These are phyloP conservation scores for Pugionium dolabratum DNA, from an alignment of 345 rosid species.

Conservation along the genomic window DNA sequence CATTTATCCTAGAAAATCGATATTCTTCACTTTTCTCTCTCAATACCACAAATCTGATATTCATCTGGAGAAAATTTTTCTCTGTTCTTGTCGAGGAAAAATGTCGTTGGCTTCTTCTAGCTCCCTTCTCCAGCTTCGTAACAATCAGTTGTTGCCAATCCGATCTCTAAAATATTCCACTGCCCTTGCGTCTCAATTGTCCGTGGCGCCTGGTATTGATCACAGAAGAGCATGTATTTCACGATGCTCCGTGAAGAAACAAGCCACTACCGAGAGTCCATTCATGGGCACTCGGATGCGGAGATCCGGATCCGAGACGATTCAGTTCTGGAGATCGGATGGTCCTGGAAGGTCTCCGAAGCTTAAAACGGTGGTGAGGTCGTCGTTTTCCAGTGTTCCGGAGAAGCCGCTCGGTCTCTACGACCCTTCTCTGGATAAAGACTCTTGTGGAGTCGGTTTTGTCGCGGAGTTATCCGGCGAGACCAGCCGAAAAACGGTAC, in stretches of 20 bases:
- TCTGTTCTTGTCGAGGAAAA: slow-evolving; percentile 8
- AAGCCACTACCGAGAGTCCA: slow-evolving; percentile 44
- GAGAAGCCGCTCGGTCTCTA: slow-evolving; percentile 96
- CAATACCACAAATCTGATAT: slow-evolving; percentile 10
- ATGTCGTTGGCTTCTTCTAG: slow-evolving; percentile 60
- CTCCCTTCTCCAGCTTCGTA: slow-evolving; percentile 47
- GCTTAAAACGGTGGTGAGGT: slow-evolving; percentile 65
- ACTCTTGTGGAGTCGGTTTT: slow-evolving; percentile 98
- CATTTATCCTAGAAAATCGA: not conserved
- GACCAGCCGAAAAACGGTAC: slow-evolving; percentile 84
- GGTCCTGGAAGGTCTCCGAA: slow-evolving; percentile 77
- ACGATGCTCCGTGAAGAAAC: slow-evolving; percentile 44
- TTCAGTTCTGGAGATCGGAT: slow-evolving; percentile 71
- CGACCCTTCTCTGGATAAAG: slow-evolving; percentile 90
- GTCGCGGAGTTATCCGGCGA: slow-evolving; percentile 94
- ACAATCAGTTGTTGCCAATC: slow-evolving; percentile 28
- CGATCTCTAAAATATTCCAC: slow-evolving; percentile 40
- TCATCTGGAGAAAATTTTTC: not conserved
- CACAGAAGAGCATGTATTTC: slow-evolving; percentile 33
- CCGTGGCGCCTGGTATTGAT: slow-evolving; percentile 35
- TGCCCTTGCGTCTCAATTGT: slow-evolving; percentile 43
- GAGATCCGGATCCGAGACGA: slow-evolving; percentile 54
- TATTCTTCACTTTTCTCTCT: not conserved
- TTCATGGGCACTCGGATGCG: slow-evolving; percentile 56
- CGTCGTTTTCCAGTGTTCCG: slow-evolving; percentile 81